Evolutionary conservation across 192 early-diverging fungal species (phyloP), one percentile per base, ranked within the genome.

Genomic region (Blastocladiella britannica): DNA sequence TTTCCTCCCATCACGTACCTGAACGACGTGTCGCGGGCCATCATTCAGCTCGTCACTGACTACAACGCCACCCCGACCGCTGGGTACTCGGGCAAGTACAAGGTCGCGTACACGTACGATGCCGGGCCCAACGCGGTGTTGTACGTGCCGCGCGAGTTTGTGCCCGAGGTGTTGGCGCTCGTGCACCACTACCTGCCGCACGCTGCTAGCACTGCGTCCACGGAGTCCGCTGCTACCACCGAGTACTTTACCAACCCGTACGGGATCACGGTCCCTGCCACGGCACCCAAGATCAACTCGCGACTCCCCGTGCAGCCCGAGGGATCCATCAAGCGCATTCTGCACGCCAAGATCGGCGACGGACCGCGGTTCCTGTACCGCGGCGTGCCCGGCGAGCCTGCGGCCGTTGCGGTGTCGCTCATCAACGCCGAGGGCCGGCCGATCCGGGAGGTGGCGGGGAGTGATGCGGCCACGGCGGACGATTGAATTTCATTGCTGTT

Each of bases 71-170:
- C 56, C 30, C 56, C 65, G 5, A 3, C n/a, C 0, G 37, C 5
- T 2, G 37, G 37, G 0, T 47, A 47, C 37, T 61, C 67, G 37
- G 72, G 68, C 24, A 66, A 68, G 57, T 78, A 76, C 60, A 84
- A 83, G 53, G 93, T 85, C 15, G 95, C 95, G 1, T 99, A 99
- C 72, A 99, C 95, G 8, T 99, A 82, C 67, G 95, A 99, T 67
- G 95, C 95, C 22, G 95, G 95, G 27, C 95, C 95, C 51, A 99
- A 99, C 61, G 91, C 93, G 0, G 95, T 99, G 6, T 84, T 99
- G 59, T 99, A 97, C 63, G 76, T 88, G 24, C 76, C 77, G 31
- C 68, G 74, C 59, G 72, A 82, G 58, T 79, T 97, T 67, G 84
- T 91, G 67, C 67, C 73, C 37, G 85, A 91, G 63, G 80, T 99